phyloP scores from a whole-genome alignment of 1,284 basidiomycete species.

The Leccinum fuscescens region DNA sequence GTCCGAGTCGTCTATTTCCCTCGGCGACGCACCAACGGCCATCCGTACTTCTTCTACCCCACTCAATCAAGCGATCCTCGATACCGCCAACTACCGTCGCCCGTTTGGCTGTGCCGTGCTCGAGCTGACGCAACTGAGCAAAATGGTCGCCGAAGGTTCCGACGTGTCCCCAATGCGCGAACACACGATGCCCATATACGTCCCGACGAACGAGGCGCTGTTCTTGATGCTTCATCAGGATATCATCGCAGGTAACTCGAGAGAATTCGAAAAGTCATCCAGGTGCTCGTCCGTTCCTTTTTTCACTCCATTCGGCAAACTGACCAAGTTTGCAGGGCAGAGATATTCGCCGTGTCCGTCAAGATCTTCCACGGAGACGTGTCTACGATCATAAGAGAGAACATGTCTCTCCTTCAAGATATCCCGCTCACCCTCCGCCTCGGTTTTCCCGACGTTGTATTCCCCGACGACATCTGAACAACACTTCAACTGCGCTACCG shows the following conservation, averaged over 20 bases:
- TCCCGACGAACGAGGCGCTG: slow-evolving; percentile 78
- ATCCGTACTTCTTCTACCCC: slow-evolving; percentile 17
- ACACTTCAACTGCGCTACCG: slow-evolving; percentile 80
- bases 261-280: slow-evolving; percentile 82
- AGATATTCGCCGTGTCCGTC: slow-evolving; percentile 85
- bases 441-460: slow-evolving; percentile 97
- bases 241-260: slow-evolving; percentile 78
- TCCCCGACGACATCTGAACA: slow-evolving; percentile 84
- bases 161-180: slow-evolving; percentile 68
- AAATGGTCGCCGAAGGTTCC: slow-evolving; percentile 59
- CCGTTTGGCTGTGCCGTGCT: slow-evolving; percentile 95
- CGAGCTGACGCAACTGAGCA: slow-evolving; percentile 77
- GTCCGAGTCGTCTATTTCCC: slow-evolving; percentile 48
- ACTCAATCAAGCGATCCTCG: slow-evolving; percentile 28
- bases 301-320: not conserved
- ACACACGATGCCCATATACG: slow-evolving; percentile 86
- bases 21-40: slow-evolving; percentile 30
- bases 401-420: slow-evolving; percentile 84
- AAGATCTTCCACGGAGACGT: slow-evolving; percentile 87
- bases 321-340: slow-evolving; percentile 54
- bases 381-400: slow-evolving; percentile 74
- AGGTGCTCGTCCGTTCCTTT: slow-evolving; percentile 48
- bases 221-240: slow-evolving; percentile 96
- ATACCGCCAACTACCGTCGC: slow-evolving; percentile 65
- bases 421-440: slow-evolving; percentile 82